phyloP scores from a whole-genome alignment of 371 early-diverging fungal genomes.

The Mortierella sp. region DNA sequence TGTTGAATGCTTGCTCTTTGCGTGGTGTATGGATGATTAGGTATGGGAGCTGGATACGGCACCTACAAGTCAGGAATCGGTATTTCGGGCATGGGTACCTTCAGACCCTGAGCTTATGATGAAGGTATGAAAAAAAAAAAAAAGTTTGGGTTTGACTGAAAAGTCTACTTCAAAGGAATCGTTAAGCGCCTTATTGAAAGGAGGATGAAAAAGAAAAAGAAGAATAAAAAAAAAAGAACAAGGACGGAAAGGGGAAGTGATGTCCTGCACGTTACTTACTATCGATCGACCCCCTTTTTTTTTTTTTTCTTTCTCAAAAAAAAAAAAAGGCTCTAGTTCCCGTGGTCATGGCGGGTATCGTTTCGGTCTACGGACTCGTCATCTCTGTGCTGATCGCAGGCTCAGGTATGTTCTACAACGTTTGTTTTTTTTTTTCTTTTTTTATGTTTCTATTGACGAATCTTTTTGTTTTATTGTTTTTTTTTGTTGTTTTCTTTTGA shows the following conservation, averaged over 20 bases:
- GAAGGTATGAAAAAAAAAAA: too few relatives aligned
- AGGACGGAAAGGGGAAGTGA: too few relatives aligned
- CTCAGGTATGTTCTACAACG: constrained; percentile 80
- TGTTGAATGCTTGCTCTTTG: constrained; percentile 1
- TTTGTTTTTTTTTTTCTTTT: neutral
- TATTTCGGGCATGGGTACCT: constrained; percentile 94
- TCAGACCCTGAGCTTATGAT: constrained; percentile 95
- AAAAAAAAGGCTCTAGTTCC: constrained; percentile 89
- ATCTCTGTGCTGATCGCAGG: constrained; percentile 92
- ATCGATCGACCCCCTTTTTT: neutral
- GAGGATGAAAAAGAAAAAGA: neutral
- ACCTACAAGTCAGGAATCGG: constrained; percentile 98
- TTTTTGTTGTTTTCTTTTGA: too few relatives aligned
- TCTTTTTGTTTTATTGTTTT: too few relatives aligned
- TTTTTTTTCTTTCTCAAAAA: too few relatives aligned
- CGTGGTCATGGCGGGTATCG: constrained; percentile 98
- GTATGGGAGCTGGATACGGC: constrained; percentile 96
- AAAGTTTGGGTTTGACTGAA: too few relatives aligned
- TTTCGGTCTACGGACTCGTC: constrained; percentile 97
- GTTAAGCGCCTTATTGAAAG: too few relatives aligned
- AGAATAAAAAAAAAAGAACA: neutral
- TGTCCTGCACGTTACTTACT: too few relatives aligned
- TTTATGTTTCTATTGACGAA: too few relatives aligned
- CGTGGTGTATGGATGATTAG: too few relatives aligned
- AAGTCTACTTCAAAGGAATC: too few relatives aligned